Percentiles rank a stretch among this genome's conserved stretches.
These are phyloP conservation scores for Claviceps monticola DNA, from an alignment of 2,329 filamentous ascomycete species.

Conservation along the genomic window DNA sequence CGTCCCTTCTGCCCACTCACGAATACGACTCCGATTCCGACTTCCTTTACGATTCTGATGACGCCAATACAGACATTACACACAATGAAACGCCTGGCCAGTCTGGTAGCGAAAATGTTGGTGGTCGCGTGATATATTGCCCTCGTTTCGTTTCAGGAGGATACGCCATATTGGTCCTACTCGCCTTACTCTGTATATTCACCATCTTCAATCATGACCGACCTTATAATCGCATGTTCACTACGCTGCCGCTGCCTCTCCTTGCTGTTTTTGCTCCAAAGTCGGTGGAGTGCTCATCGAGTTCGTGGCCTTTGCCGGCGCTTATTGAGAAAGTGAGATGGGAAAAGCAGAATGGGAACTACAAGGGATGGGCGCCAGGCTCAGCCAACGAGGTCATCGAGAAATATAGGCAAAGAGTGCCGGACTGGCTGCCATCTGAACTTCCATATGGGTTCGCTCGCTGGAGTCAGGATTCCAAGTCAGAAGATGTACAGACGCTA, in stretches of 20 bases:
- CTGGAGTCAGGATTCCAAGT: conserved; percentile 15
- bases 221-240: conserved; percentile 19
- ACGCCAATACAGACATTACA: neutral
- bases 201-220: conserved; percentile 15
- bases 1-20: conserved; percentile 3
- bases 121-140: conserved; percentile 7
- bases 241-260: conserved; percentile 18
- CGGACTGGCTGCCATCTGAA: conserved; percentile 16
- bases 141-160: conserved; percentile 7
- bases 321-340: conserved; percentile 14
- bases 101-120: conserved; percentile 1
- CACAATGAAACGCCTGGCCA: neutral
- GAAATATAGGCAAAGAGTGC: conserved; percentile 13
- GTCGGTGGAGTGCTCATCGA: conserved; percentile 14
- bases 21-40: conserved; percentile 4
- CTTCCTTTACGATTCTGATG: conserved; percentile 5
- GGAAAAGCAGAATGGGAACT: conserved; percentile 15
- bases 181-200: conserved; percentile 11
- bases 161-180: conserved; percentile 8
- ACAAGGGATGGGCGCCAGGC: conserved; percentile 21
- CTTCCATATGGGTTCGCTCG: conserved; percentile 17
- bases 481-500: neutral
- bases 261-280: conserved; percentile 15
- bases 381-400: conserved; percentile 11
- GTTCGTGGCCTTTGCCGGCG: conserved; percentile 17